Evolutionary conservation across 495 filamentous ascomycete genomes (phyloP), one percentile per base, ranked within the genome.

Genomic region (Aspergillus mulundensis): DNA sequence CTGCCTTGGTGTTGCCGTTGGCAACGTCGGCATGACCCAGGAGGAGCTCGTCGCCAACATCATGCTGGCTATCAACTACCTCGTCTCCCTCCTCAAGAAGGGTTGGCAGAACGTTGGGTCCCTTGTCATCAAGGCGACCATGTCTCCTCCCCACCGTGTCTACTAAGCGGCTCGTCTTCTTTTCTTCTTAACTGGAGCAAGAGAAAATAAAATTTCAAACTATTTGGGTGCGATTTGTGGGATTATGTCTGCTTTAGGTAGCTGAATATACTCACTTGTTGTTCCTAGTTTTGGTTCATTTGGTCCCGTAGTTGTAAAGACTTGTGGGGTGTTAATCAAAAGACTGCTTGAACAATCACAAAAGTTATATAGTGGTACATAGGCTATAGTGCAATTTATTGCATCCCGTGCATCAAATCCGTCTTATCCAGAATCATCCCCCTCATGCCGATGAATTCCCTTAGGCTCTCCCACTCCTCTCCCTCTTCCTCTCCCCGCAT

Each of bases 101-200:
- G 94, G 95, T 68, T 98, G 94, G 94, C 94, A 98, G 85, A 98
- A 98, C 81, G 95, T 98, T 72, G 94, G 94, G 65, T 91, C 87
- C 80, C 84, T 98, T 82, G 96, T 94, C 65, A 91, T 98, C 83
- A 98, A 98, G 87, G 94, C 95, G 76, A 88, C 90, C 76, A 97
- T 98, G 95, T 93, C 88, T 71, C 93, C 93, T 57, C 95, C 94
- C 54, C 92, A 91, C 83, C 89, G 94, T 67, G 73, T 97, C 59
- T 98, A 97, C 84, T 97, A 96, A 42, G 77, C 75, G 70, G 60
- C 64, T 70, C 54, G 12, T 36, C 32, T 10, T 65, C 62, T 70
- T 54, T 64, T 61, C 63, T 70, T 70, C 63, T 43, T 25, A 21
- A 18, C 39, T 42, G 23, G 39, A 18, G 38, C 5, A 18, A 40